phyloP scores from a whole-genome alignment of 257 asterid genomes.

The Solanum acaule region DNA sequence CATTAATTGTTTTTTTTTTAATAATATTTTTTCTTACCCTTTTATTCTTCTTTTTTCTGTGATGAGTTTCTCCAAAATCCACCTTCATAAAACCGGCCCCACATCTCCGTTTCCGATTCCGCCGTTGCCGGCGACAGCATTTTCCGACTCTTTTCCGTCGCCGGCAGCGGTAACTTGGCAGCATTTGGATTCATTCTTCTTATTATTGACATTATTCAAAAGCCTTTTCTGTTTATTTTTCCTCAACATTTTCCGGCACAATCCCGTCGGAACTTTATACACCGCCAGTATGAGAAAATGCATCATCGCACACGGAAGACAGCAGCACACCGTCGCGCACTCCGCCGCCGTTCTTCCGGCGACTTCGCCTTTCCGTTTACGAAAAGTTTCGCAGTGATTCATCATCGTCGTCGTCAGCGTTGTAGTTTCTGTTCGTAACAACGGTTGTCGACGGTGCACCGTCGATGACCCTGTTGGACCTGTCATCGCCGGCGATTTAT shows the following conservation, averaged over 20 bases:
- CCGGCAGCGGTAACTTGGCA: too few species aligned
- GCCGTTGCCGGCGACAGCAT: not conserved
- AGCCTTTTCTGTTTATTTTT: slow-evolving; percentile 27
- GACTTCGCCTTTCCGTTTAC: slow-evolving; percentile 38
- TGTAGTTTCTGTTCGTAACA: not conserved
- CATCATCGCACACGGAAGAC: slow-evolving; percentile 57
- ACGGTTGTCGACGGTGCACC: slow-evolving; percentile 15
- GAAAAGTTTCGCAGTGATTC: not conserved
- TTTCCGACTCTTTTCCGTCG: not conserved
- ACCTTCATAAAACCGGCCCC: slow-evolving; percentile 51
- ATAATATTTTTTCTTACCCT: not conserved
- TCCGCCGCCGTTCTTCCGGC: slow-evolving; percentile 81
- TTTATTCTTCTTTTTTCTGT: slow-evolving; percentile 16
- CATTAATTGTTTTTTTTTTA: too few species aligned
- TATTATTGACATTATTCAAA: not conserved
- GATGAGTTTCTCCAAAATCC: slow-evolving; percentile 84
- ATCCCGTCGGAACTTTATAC: slow-evolving; percentile 66
- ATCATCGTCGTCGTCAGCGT: not conserved
- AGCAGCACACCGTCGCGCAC: slow-evolving; percentile 82
- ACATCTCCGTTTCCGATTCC: slow-evolving; percentile 54
- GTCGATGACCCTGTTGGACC: not conserved
- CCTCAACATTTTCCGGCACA: slow-evolving; percentile 46
- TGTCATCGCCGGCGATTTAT: not conserved
- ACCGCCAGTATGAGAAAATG: slow-evolving; percentile 49
- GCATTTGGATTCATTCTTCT: not conserved